Base-by-base conservation (phyloP, 192 early-diverging fungal species). In the Coemansia sp. region DNA sequence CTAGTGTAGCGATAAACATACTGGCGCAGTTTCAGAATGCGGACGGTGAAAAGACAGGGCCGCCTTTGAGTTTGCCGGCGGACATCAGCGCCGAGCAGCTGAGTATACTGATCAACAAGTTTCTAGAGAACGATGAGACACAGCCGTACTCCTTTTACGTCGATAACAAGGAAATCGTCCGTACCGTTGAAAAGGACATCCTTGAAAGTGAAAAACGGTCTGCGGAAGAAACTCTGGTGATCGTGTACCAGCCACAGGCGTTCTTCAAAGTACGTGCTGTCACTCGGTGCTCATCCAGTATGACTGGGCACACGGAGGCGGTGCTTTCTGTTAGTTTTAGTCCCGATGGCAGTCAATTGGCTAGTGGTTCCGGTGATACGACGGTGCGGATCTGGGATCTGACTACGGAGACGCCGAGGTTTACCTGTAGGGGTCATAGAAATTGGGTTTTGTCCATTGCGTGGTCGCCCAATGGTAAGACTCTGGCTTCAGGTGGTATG, bases 311-410 rank as follows among this genome's bases (percentile, higher is more conserved):
- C 70, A 94, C 94, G 5, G 96, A 99, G 60, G 94, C 96, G 0
- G 91, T 99, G n/a, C 83, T 98, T 15, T 89, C 88, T 4, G 92
- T 92, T 41, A 87, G 87, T 20, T 99, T 99, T 72, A 92, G 90
- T 68, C 97, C 97, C 17, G 93, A 96, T 62, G 95, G 95, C 35
- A 79, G 84, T 0, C 90, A 91, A 81, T 81, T 99, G 67, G 97
- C 97, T n/a, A 94, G 94, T 32, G 97, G 95, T 57, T 96, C 95
- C 32, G 90, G 96, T 28, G 97, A 99, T 77, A 92, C 90, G 0
- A 98, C 94, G 3, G 93, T 99, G 33, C 87, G 96, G 34, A 89
- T 99, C 51, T 99, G 97, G 97, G 97, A 99, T 87, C 71, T 99
- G 74, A 89, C 92, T 61, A 99, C 96, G 0, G 94, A 96, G 70